Conservation (phyloP, 441 rosid genomes). For the Gossypium gossypioides region DNA sequence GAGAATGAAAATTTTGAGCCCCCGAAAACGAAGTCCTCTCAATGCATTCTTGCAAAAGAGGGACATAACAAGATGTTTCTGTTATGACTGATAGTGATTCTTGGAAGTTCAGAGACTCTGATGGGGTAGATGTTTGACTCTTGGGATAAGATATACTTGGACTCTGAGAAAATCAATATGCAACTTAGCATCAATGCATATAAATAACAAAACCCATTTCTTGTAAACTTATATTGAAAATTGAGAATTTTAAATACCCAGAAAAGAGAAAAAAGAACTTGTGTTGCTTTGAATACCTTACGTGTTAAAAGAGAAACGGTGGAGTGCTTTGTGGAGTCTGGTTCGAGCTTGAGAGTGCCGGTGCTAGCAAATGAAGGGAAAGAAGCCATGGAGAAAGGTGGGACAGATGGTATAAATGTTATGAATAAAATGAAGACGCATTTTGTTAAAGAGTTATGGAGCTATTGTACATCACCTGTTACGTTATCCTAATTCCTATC, state of each 20-base stretch:
- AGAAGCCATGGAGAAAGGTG: conserved; percentile 27
- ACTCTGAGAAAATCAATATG: conserved; percentile 19
- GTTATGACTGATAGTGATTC: conserved; percentile 29
- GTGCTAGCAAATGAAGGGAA: conserved; percentile 25
- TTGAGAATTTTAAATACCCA: neutral
- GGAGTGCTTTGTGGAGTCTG: conserved; percentile 4
- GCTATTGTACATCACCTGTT: neutral
- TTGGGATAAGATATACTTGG: conserved; percentile 23
- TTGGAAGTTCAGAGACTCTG: conserved; percentile 24
- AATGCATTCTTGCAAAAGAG: conserved; percentile 41
- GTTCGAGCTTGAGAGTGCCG: conserved; percentile 24
- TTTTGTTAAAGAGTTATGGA: neutral
- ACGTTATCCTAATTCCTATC: conserved; percentile 10
- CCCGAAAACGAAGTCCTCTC: conserved; percentile 24
- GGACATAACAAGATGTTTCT: conserved; percentile 28
- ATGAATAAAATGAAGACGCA: neutral
- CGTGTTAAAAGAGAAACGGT: conserved; percentile 18
- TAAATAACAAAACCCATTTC: neutral
- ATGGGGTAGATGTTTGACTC: conserved; percentile 16
- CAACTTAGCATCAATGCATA: conserved; percentile 9
- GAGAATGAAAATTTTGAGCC: conserved; percentile 34
- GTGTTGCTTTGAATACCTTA: conserved; percentile 24
- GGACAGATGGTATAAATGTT: neutral
- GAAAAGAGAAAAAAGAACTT: neutral
- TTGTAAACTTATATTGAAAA: neutral